These are phyloP conservation scores for Podaxis pistillaris DNA, from an alignment of 768 basidiomycete species.

Conservation along the genomic window DNA sequence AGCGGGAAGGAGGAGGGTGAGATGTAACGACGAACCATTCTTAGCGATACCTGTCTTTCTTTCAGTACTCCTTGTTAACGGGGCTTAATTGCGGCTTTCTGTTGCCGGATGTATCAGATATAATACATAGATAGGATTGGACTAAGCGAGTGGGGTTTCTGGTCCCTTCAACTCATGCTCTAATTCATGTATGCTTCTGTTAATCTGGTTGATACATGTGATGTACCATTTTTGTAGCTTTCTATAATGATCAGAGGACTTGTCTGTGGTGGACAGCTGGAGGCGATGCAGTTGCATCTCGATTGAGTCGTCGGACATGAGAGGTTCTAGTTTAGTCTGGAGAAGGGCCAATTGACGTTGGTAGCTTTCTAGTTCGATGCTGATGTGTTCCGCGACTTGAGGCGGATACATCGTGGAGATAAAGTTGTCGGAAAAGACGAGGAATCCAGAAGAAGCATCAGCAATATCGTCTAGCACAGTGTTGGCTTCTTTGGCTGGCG, in stretches of 20 bases:
- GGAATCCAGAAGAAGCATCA: slow-evolving; percentile 46
- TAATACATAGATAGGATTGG: neutral
- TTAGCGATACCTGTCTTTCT: neutral
- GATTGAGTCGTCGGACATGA: slow-evolving; percentile 24
- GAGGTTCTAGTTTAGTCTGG: slow-evolving; percentile 26
- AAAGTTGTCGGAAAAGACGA: slow-evolving; percentile 62
- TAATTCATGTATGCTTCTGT: slow-evolving; percentile 36
- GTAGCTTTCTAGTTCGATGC: slow-evolving; percentile 37
- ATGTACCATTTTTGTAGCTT: slow-evolving; percentile 59
- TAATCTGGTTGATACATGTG: slow-evolving; percentile 62
- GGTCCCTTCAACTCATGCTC: slow-evolving; percentile 8
- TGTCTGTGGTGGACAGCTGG: slow-evolving; percentile 23
- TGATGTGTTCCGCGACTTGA: slow-evolving; percentile 47
- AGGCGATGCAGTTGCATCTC: slow-evolving; percentile 30
- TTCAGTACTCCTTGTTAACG: neutral
- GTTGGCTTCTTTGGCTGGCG: slow-evolving; percentile 21
- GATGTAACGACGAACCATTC: slow-evolving; percentile 20
- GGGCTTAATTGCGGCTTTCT: neutral
- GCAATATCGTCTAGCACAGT: slow-evolving; percentile 50
- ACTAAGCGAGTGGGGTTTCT: neutral
- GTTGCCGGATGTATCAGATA: neutral
- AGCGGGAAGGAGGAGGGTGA: slow-evolving; percentile 41
- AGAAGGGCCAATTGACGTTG: slow-evolving; percentile 35
- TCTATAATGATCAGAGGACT: slow-evolving; percentile 21
- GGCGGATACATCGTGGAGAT: slow-evolving; percentile 65